Evolutionary conservation across 192 early-diverging fungal species (phyloP).

Genomic region (Podila minutissima): DNA sequence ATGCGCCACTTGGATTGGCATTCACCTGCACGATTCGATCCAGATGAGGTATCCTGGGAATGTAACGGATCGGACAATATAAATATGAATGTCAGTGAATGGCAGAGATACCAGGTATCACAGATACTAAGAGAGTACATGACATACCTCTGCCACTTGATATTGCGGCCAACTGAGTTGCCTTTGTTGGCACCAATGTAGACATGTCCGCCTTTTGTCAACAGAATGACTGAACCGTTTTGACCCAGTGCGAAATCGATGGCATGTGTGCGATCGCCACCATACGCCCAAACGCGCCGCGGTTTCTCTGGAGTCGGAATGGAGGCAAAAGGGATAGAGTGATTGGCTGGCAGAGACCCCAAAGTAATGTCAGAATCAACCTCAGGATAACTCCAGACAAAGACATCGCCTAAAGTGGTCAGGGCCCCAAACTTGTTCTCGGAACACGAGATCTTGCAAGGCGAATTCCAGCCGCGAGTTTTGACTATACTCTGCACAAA

Average conservation of each 20-base stretch:
- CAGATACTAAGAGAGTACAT: neutral
- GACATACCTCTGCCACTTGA: constrained; percentile 44
- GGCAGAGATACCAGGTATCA: too few species aligned
- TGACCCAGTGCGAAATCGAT: constrained; percentile 74
- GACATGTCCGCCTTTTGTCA: constrained; percentile 72
- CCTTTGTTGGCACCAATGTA: constrained; percentile 64
- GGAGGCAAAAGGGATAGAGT: constrained; percentile 19
- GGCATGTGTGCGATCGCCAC: constrained; percentile 58
- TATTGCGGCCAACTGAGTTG: constrained; percentile 20
- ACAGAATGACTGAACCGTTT: constrained; percentile 70
- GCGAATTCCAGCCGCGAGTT: constrained; percentile 19
- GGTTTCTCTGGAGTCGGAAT: constrained; percentile 34
- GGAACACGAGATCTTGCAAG: constrained; percentile 28
- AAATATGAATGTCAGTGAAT: neutral
- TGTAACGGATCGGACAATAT: neutral
- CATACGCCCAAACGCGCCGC: constrained; percentile 65
- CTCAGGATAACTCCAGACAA: constrained; percentile 47
- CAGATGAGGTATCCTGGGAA: constrained; percentile 58
- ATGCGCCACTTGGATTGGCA: constrained; percentile 71
- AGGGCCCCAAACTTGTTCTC: constrained; percentile 47
- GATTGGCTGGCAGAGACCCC: constrained; percentile 34
- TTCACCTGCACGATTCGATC: constrained; percentile 67
- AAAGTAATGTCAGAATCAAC: constrained; percentile 33
- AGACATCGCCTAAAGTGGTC: constrained; percentile 37
- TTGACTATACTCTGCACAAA: constrained; percentile 1